Evolutionary conservation across 2,329 filamentous ascomycete species (phyloP).

Genomic region (Neopestalotiopsis clavispora): DNA sequence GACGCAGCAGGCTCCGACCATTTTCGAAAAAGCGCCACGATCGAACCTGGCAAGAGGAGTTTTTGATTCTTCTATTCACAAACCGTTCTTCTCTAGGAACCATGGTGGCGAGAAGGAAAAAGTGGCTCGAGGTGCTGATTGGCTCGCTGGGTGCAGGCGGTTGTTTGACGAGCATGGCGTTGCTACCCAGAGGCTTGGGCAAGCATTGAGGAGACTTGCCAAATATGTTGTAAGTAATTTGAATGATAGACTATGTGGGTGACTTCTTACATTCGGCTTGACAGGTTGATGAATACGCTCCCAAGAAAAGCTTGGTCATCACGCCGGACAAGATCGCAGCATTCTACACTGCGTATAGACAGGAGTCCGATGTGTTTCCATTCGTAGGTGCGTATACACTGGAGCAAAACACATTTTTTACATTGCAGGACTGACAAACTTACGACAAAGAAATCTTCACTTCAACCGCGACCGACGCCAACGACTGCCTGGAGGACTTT

Average conservation of each 20-base stretch:
- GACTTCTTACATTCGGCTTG: background rate
- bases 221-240: slow-evolving; percentile 66
- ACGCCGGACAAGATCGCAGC: slow-evolving; percentile 75
- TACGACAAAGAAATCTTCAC: slow-evolving; percentile 54
- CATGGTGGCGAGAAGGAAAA: background rate
- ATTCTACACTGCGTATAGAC: slow-evolving; percentile 72
- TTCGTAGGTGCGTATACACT: slow-evolving; percentile 62
- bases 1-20: background rate
- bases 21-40: background rate
- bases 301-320: slow-evolving; percentile 72
- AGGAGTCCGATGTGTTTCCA: slow-evolving; percentile 70
- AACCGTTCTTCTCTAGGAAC: background rate
- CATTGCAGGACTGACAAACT: background rate
- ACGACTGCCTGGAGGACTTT: slow-evolving; percentile 61
- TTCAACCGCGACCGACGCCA: slow-evolving; percentile 40
- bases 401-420: slow-evolving; percentile 6
- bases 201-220: slow-evolving; percentile 76
- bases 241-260: background rate
- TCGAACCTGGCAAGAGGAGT: background rate
- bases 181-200: slow-evolving; percentile 70
- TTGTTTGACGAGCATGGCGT: slow-evolving; percentile 72
- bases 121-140: background rate
- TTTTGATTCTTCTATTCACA: background rate
- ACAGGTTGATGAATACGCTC: slow-evolving; percentile 72
- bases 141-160: slow-evolving; percentile 65